These are phyloP conservation scores for Naganishia liquefaciens DNA, from an alignment of 1,284 basidiomycete genomes.

Conservation along the genomic window DNA sequence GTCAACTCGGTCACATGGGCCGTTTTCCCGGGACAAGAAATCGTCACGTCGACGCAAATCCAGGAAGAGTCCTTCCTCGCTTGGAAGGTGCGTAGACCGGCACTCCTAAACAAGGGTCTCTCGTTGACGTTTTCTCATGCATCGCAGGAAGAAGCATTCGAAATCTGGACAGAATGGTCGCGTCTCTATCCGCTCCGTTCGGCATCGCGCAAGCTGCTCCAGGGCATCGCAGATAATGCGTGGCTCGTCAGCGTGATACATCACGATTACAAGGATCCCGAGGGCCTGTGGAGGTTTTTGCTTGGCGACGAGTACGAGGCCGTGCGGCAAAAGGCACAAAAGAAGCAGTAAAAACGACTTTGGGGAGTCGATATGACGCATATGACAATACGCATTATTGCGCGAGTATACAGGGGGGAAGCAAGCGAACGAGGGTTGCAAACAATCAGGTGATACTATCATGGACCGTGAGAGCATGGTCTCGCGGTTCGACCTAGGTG, in stretches of 20 bases:
- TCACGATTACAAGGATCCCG: slow-evolving; percentile 82
- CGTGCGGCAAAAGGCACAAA: slow-evolving; percentile 1
- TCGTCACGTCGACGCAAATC: slow-evolving; percentile 96
- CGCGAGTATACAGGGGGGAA: not conserved
- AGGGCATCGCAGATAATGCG: slow-evolving; percentile 67
- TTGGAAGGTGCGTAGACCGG: slow-evolving; percentile 71
- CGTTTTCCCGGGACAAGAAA: slow-evolving; percentile 97
- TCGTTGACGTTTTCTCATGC: not conserved
- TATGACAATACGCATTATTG: not conserved
- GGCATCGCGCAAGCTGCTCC: slow-evolving; percentile 69
- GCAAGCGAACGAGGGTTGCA: not conserved
- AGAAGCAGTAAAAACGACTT: not conserved
- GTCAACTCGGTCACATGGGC: slow-evolving; percentile 99
- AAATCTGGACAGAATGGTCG: slow-evolving; percentile 94
- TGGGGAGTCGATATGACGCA: too few species aligned
- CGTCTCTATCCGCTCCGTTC: slow-evolving; percentile 78
- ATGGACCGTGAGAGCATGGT: too few species aligned
- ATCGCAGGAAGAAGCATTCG: slow-evolving; percentile 87
- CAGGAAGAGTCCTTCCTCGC: slow-evolving; percentile 96
- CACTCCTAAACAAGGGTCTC: not conserved
- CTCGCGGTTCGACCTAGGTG: too few species aligned
- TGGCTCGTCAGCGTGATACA: slow-evolving; percentile 95
- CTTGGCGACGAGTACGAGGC: slow-evolving; percentile 46
- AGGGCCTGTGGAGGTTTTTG: slow-evolving; percentile 85
- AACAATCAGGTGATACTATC: too few species aligned